A percentile compares a stretch with the other conserved stretches of the same genome.
Evolutionary conservation across 306 rosid species (phyloP).

Genomic region (Cicer bijugum): DNA sequence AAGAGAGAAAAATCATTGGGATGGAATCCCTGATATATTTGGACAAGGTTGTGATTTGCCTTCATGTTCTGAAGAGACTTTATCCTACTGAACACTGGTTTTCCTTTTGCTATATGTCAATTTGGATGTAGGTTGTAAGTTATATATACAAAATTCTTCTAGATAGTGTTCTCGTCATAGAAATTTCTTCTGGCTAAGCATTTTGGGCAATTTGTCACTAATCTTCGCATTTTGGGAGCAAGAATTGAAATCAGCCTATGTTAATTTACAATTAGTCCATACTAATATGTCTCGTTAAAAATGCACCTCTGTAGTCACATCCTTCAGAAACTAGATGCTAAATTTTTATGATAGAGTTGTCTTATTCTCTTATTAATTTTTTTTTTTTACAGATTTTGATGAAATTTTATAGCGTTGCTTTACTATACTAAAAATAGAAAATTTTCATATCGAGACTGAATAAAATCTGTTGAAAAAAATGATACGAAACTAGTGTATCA

Average conservation of each 20-base stretch:
- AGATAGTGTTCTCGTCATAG: slow-evolving; percentile 18
- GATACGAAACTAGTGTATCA: no score
- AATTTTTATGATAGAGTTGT: background rate
- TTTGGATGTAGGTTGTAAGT: slow-evolving; percentile 51
- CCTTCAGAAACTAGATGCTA: background rate
- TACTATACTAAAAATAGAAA: no score
- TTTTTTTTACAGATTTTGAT: no score
- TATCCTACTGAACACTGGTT: slow-evolving; percentile 36
- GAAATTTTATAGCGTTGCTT: background rate
- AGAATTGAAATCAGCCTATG: slow-evolving; percentile 2
- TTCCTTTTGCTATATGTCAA: slow-evolving; percentile 39
- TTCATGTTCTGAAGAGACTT: slow-evolving; percentile 66
- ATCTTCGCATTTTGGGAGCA: slow-evolving; percentile 7
- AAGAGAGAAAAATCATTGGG: slow-evolving; percentile 76
- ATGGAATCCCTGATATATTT: slow-evolving; percentile 82
- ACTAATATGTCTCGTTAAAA: background rate
- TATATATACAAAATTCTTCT: slow-evolving; percentile 24
- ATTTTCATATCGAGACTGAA: no score
- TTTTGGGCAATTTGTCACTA: slow-evolving; percentile 33
- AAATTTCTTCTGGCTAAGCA: slow-evolving; percentile 19
- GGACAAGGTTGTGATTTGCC: slow-evolving; percentile 70
- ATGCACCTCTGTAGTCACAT: background rate
- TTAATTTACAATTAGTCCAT: slow-evolving; percentile 9
- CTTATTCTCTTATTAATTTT: background rate
- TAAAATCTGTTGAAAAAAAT: no score